Evolutionary conservation across 768 basidiomycete genomes (phyloP).

Genomic region (Tricholoma flavovirens): DNA sequence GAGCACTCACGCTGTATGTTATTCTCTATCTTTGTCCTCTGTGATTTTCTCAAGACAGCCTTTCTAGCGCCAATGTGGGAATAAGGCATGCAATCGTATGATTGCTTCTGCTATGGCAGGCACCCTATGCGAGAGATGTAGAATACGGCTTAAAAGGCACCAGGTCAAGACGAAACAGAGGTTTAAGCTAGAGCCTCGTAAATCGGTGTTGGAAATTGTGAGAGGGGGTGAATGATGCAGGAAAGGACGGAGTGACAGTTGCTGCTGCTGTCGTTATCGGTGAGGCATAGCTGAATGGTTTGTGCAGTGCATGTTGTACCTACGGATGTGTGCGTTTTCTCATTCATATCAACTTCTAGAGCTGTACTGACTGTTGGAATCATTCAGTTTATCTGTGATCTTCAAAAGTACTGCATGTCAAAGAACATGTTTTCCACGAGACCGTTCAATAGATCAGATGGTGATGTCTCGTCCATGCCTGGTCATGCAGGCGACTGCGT

Average conservation of each 20-base stretch:
- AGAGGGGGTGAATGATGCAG: neutral
- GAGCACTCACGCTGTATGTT: neutral
- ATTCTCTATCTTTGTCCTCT: neutral
- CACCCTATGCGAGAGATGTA: slow-evolving; percentile 40
- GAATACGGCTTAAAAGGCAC: slow-evolving; percentile 37
- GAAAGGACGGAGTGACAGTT: neutral
- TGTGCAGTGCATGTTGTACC: neutral
- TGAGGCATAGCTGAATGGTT: neutral
- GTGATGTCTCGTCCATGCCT: neutral
- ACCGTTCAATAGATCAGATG: neutral
- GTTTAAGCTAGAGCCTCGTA: slow-evolving; percentile 38
- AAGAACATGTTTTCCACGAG: neutral
- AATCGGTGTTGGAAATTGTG: slow-evolving; percentile 12
- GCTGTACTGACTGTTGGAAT: neutral
- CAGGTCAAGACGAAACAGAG: slow-evolving; percentile 38
- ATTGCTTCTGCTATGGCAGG: slow-evolving; percentile 21
- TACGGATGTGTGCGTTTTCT: neutral
- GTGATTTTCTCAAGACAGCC: no score
- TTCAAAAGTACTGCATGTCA: neutral
- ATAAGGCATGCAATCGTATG: slow-evolving; percentile 34
- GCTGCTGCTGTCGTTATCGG: neutral
- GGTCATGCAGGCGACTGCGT: neutral
- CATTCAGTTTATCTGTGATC: neutral
- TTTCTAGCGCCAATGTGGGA: slow-evolving; percentile 23
- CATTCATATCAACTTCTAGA: neutral